Conservation (phyloP, 192 early-diverging fungal genomes). For the Gonapodya prolifera region DNA sequence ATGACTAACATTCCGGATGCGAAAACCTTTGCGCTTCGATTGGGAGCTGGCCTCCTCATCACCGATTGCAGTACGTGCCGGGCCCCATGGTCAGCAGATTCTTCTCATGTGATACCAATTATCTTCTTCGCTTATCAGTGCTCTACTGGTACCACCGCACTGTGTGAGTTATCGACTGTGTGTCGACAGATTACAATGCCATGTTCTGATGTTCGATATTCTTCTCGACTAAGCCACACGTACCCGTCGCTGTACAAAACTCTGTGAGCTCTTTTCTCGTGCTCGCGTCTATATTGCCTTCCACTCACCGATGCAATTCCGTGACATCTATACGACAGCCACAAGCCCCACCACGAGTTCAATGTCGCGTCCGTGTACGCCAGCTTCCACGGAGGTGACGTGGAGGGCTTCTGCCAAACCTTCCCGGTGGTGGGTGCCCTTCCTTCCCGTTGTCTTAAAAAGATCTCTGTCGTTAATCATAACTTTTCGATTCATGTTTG, state of each 20-base stretch:
- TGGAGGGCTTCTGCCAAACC: background rate
- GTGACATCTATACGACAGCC: background rate
- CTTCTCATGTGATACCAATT: background rate
- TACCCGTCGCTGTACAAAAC: background rate
- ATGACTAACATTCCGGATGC: background rate
- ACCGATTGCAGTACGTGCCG: background rate
- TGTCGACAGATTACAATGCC: too few species aligned
- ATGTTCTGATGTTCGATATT: too few species aligned
- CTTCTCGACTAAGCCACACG: too few species aligned
- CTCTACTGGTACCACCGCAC: background rate
- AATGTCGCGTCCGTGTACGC: constrained; percentile 3
- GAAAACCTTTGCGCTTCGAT: background rate
- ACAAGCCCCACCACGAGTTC: constrained; percentile 4
- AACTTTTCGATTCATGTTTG: too few species aligned
- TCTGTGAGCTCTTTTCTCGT: background rate
- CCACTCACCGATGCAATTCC: too few species aligned
- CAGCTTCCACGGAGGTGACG: background rate
- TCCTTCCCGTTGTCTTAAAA: too few species aligned
- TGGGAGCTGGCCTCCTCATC: background rate
- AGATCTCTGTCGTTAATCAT: too few species aligned
- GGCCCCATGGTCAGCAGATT: background rate
- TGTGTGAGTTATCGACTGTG: too few species aligned
- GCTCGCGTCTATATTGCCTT: too few species aligned
- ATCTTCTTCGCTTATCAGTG: background rate
- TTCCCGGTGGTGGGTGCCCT: background rate